These are phyloP conservation scores for Botrytis porri DNA, from an alignment of 2,329 filamentous ascomycete genomes.

Conservation along the genomic window DNA sequence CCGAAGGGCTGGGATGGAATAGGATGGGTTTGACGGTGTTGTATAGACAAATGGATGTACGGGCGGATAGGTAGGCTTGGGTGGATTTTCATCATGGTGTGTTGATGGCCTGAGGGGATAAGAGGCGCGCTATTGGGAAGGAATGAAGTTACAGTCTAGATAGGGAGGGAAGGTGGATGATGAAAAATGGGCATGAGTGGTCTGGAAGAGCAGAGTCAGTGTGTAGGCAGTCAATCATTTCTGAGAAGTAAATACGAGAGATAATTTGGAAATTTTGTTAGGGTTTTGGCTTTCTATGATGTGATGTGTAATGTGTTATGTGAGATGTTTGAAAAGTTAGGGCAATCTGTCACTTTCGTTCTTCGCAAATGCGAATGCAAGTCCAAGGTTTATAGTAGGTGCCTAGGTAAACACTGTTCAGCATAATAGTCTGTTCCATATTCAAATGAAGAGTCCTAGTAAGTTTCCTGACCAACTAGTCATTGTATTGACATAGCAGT, in stretches of 20 bases:
- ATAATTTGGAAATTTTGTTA: slow-evolving; percentile 16
- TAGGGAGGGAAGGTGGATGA: not conserved
- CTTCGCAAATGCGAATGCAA: not conserved
- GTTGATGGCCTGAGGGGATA: not conserved
- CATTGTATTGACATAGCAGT: too few relatives aligned
- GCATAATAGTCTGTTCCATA: not conserved
- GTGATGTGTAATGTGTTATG: not conserved
- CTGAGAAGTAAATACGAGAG: slow-evolving; percentile 19
- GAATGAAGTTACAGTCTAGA: slow-evolving; percentile 13
- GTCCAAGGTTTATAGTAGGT: not conserved
- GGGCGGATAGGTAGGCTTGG: not conserved
- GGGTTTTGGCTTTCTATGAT: not conserved
- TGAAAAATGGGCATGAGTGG: not conserved
- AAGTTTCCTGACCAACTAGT: not conserved
- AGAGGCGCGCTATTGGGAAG: not conserved
- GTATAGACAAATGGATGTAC: slow-evolving; percentile 14
- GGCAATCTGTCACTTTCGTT: not conserved
- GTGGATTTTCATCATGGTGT: not conserved
- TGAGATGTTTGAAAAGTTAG: not conserved
- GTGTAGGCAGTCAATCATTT: slow-evolving; percentile 18
- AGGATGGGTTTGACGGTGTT: slow-evolving; percentile 10
- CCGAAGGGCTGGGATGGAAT: slow-evolving; percentile 23
- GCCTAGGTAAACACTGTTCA: not conserved
- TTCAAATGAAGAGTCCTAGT: not conserved
- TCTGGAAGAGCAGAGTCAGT: not conserved